Evolutionary conservation across 2,329 filamentous ascomycete genomes (phyloP), one percentile per base, ranked within the genome.

Genomic region (Sphaerulina musiva): DNA sequence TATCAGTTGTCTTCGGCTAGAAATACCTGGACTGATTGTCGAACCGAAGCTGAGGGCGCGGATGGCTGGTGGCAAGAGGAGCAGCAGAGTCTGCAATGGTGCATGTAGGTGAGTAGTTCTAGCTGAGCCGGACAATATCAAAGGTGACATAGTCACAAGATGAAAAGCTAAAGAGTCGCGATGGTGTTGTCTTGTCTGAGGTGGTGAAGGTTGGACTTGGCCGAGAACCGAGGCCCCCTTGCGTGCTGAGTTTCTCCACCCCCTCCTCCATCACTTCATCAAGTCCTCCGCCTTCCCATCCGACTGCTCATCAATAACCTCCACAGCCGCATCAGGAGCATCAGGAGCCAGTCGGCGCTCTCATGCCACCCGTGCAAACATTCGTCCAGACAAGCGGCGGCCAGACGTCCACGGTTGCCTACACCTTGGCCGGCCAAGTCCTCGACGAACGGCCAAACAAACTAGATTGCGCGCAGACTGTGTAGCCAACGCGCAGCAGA

Each of bases 401-500:
- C 40, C 40, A 32, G 39, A 47, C 40, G 12, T 17, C 46, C 31
- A 57, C 55, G 7, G 49, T 53, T n/a, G 43, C 38, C 12, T 44
- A 48, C 48, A 48, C 56, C 12, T 46, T 58, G 20, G 48, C 53
- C 43, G 56, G 52, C 17, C 73, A 79, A 58, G 74, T 86, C 12
- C 70, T 81, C 53, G 69, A 78, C 46, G 20, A 73, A 82, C 58
- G 78, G 78, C 31, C 61, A 68, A 8, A 66, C 79, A 29, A 68
- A 72, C 34, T 66, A 68, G 40, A 68, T 69, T 58, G n/a, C 41
- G 53, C 10, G 41, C 53, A n/a, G 45, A 36, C 23, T 52, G 48
- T 4, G 54, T 48, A 2, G 29, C 42, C 5, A 41, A 43, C n/a
- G 56, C 48, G 26, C 29, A 38, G 14, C 38, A 46, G 31, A 58